These are phyloP conservation scores for Mastigamoeba balamuthi DNA, from an alignment of 78 protist genomes.

Conservation along the genomic window DNA sequence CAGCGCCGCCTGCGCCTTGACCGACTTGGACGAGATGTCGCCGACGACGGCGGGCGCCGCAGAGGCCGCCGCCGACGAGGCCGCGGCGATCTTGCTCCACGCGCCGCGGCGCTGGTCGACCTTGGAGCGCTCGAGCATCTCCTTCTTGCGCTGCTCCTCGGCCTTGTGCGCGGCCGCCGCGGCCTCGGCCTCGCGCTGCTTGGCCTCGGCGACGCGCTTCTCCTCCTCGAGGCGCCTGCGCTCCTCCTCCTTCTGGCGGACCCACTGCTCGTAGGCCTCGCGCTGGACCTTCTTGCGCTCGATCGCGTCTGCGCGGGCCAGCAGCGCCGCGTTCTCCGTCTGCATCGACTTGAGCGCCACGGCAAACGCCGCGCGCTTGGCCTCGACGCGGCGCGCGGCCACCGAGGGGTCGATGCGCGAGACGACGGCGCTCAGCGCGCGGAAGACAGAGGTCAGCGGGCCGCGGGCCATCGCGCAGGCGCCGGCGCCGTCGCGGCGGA, in stretches of 20 bases:
- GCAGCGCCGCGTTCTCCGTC: slow-evolving; percentile 37
- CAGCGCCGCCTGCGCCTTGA: too few relatives aligned
- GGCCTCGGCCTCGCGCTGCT: background rate
- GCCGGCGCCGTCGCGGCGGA: slow-evolving; percentile 33
- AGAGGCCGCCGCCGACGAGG: too few relatives aligned
- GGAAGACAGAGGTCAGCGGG: slow-evolving; percentile 12
- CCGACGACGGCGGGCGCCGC: too few relatives aligned
- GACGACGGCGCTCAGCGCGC: slow-evolving; percentile 12
- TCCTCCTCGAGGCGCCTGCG: background rate
- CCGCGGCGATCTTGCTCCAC: too few relatives aligned
- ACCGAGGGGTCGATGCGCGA: slow-evolving; percentile 20
- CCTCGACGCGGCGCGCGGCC: background rate
- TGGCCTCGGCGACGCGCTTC: background rate
- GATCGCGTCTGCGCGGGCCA: slow-evolving; percentile 40
- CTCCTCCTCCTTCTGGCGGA: background rate
- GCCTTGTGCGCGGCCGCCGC: too few relatives aligned
- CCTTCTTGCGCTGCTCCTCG: too few relatives aligned
- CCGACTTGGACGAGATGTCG: too few relatives aligned
- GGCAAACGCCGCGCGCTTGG: slow-evolving; percentile 29
- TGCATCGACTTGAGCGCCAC: slow-evolving; percentile 19
- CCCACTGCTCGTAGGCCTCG: background rate
- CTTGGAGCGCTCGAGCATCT: too few relatives aligned
- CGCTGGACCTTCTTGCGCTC: slow-evolving; percentile 41
- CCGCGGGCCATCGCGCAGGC: slow-evolving; percentile 31
- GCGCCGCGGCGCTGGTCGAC: too few relatives aligned